These are phyloP conservation scores for Moesziomyces parantarcticus DNA, from an alignment of 1,284 basidiomycete genomes.

Conservation along the genomic window DNA sequence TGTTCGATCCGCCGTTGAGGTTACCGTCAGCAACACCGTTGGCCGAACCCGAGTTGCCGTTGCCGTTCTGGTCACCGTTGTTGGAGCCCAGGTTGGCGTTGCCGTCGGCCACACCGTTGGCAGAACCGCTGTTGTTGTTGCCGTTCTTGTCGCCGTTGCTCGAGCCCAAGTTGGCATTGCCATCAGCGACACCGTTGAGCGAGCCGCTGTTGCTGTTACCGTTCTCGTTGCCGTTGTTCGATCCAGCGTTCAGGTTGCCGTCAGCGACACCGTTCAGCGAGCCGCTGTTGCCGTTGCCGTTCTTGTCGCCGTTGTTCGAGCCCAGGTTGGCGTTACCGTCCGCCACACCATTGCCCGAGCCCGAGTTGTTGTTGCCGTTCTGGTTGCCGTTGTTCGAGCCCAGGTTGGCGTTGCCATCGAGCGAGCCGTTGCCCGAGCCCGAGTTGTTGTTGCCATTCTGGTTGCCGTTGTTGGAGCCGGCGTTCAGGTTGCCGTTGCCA, in stretches of 20 bases:
- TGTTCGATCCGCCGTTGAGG: conserved; percentile 22
- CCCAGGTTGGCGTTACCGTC: conserved; percentile 20
- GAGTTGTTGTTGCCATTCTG: conserved; percentile 17
- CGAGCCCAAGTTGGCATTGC: neutral
- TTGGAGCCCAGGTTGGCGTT: conserved; percentile 16
- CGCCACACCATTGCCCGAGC: conserved; percentile 7
- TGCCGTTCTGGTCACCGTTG: conserved; percentile 26
- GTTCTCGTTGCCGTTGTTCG: conserved; percentile 3
- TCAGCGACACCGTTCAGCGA: conserved; percentile 1
- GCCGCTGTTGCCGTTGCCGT: conserved; percentile 18
- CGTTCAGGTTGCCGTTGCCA: conserved; percentile 17
- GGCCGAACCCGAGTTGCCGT: conserved; percentile 17
- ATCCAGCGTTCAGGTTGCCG: conserved; percentile 14
- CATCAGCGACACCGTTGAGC: neutral
- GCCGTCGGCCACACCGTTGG: conserved; percentile 9
- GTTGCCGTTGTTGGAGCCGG: conserved; percentile 11
- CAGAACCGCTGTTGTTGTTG: neutral
- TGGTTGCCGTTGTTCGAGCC: conserved; percentile 7
- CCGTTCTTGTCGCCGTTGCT: neutral
- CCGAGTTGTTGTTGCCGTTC: conserved; percentile 19
- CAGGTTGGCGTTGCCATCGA: conserved; percentile 14
- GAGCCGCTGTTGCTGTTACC: conserved; percentile 1
- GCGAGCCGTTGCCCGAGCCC: conserved; percentile 5
- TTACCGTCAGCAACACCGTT: conserved; percentile 30
- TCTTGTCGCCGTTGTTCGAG: conserved; percentile 8